Percentiles rank a stretch among this genome's conserved stretches.
Evolutionary conservation across 1,139 yeast genomes (phyloP).

Genomic region (Geotrichum bryndzae): DNA sequence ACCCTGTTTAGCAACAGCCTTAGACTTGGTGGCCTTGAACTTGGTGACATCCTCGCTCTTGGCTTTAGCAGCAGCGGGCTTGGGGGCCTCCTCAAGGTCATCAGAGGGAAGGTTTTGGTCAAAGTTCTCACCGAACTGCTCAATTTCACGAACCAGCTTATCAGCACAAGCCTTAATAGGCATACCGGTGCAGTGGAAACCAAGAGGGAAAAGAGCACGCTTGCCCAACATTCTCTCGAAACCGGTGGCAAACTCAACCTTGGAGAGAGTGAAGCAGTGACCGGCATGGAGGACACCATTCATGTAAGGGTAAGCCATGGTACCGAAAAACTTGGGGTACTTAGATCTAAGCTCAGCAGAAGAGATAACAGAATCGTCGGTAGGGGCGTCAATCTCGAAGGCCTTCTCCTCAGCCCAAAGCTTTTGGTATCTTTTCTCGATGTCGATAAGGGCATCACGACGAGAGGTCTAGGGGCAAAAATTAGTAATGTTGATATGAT

Average conservation of each 20-base stretch:
- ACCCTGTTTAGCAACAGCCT: conserved; percentile 90
- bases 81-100: conserved; percentile 43
- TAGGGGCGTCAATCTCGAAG: conserved; percentile 88
- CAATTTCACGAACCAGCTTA: conserved; percentile 87
- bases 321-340: conserved; percentile 81
- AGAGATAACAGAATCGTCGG: conserved; percentile 54
- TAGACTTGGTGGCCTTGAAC: conserved; percentile 85
- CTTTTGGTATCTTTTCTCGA: conserved; percentile 84
- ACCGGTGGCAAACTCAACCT: conserved; percentile 89
- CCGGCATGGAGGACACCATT: conserved; percentile 98
- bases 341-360: conserved; percentile 68
- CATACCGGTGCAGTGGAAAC: conserved; percentile 99
- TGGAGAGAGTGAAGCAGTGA: conserved; percentile 90
- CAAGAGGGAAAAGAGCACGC: conserved; percentile 89
- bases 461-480: conserved; percentile 55
- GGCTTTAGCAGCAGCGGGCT: conserved; percentile 30
- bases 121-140: conserved; percentile 80
- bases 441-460: conserved; percentile 86
- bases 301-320: conserved; percentile 99
- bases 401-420: conserved; percentile 80
- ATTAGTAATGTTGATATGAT: background rate
- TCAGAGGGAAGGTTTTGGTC: conserved; percentile 59
- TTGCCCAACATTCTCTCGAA: conserved; percentile 94
- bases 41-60: conserved; percentile 76
- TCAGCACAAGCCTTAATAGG: conserved; percentile 97